These are phyloP conservation scores for Pythium phragmiticola DNA, from an alignment of 352 stramenopile species.

Conservation along the genomic window DNA sequence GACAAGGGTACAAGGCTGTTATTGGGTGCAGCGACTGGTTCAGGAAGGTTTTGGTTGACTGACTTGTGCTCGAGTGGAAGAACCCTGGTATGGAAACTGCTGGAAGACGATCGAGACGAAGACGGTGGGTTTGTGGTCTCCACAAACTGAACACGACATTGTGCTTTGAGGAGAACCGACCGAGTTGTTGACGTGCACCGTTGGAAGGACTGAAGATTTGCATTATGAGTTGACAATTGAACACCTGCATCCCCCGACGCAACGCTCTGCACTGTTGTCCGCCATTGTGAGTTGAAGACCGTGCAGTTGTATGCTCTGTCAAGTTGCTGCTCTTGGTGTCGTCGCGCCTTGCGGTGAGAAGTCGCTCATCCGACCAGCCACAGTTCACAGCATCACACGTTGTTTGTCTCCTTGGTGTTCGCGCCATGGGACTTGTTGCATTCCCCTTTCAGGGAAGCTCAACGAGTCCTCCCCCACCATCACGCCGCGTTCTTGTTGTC, in stretches of 20 bases:
- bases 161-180: background rate
- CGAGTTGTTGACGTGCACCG: background rate
- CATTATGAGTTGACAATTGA: slow-evolving; percentile 16
- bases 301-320: background rate
- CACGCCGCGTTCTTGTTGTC: too few relatives aligned
- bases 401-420: too few relatives aligned
- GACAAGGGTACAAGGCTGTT: too few relatives aligned
- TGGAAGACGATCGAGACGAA: background rate
- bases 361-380: background rate
- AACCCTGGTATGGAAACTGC: background rate
- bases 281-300: background rate
- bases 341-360: background rate
- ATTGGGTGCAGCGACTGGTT: too few relatives aligned
- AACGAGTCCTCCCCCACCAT: too few relatives aligned
- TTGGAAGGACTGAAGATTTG: slow-evolving; percentile 14
- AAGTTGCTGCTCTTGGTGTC: background rate
- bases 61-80: background rate
- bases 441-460: too few relatives aligned
- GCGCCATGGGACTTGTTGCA: too few relatives aligned
- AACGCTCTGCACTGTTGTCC: background rate
- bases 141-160: background rate
- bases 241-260: slow-evolving; percentile 10
- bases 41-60: background rate
- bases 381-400: too few relatives aligned
- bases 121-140: slow-evolving; percentile 9